A percentile compares a stretch with the other conserved stretches of the same genome.
Conservation (phyloP, 345 rosid species). For the Dimocarpus longan region DNA sequence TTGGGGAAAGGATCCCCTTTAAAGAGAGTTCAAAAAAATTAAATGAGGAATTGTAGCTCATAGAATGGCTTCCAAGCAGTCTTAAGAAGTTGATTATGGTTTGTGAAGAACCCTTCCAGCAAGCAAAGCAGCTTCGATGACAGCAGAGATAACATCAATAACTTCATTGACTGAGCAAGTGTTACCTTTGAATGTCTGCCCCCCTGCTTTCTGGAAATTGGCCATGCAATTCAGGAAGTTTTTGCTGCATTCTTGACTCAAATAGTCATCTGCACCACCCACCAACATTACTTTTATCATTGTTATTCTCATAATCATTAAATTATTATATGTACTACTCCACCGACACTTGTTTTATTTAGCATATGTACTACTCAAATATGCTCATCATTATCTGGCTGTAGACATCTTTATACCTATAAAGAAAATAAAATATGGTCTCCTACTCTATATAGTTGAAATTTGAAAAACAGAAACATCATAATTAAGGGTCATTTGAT, state of each 20-base stretch:
- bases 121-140: conserved; percentile 87
- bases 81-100: conserved; percentile 39
- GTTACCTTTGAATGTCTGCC: conserved; percentile 67
- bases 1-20: not conserved
- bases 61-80: not conserved
- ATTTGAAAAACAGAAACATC: not conserved
- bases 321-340: no score
- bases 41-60: not conserved
- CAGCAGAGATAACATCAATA: conserved; percentile 57
- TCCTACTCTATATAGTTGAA: no score
- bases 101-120: conserved; percentile 82
- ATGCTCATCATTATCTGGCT: not conserved
- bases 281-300: not conserved
- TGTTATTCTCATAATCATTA: no score
- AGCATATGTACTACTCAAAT: no score
- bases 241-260: conserved; percentile 89
- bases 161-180: conserved; percentile 59
- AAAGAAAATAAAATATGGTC: no score
- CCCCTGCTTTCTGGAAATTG: conserved; percentile 47
- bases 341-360: not conserved
- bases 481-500: not conserved
- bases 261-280: conserved; percentile 67
- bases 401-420: no score
- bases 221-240: conserved; percentile 70
- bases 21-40: not conserved